A percentile compares a stretch with the other conserved stretches of the same genome.
Conservation (phyloP, 352 stramenopile genomes). For the Phytophthora foliorum region DNA sequence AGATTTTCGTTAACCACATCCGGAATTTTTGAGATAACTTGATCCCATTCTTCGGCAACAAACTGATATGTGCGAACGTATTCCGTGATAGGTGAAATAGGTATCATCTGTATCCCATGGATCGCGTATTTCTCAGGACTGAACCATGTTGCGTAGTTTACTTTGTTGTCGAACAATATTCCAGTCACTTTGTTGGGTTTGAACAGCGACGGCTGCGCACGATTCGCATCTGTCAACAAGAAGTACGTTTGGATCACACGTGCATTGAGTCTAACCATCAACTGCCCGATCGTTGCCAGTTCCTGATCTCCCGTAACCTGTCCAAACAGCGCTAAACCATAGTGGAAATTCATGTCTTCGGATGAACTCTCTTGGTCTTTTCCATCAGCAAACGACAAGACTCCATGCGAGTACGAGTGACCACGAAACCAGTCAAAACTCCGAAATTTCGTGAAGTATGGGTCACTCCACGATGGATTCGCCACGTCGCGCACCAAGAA, state of each 20-base stretch:
- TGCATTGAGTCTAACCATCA: conserved; percentile 41
- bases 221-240: conserved; percentile 36
- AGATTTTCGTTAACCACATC: too few relatives aligned
- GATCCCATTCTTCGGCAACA: too few relatives aligned
- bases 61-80: conserved; percentile 50
- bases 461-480: conserved; percentile 35
- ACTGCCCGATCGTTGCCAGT: conserved; percentile 23
- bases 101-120: conserved; percentile 78
- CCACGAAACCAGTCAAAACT: conserved; percentile 42
- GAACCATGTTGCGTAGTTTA: conserved; percentile 70
- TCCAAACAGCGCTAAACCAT: conserved; percentile 33
- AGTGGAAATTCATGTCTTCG: conserved; percentile 49
- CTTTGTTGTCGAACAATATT: conserved; percentile 71
- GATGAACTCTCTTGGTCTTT: conserved; percentile 49
- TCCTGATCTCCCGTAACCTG: conserved; percentile 23
- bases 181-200: conserved; percentile 57
- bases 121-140: conserved; percentile 56
- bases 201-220: conserved; percentile 31
- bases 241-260: too few relatives aligned
- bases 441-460: conserved; percentile 37
- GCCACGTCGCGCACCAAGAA: conserved; percentile 39
- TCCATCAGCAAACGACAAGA: conserved; percentile 34
- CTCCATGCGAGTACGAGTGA: conserved; percentile 46
- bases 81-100: conserved; percentile 53
- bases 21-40: too few relatives aligned